Base-by-base conservation (phyloP, 257 asterid species). In the Nicotiana noctiflora region DNA sequence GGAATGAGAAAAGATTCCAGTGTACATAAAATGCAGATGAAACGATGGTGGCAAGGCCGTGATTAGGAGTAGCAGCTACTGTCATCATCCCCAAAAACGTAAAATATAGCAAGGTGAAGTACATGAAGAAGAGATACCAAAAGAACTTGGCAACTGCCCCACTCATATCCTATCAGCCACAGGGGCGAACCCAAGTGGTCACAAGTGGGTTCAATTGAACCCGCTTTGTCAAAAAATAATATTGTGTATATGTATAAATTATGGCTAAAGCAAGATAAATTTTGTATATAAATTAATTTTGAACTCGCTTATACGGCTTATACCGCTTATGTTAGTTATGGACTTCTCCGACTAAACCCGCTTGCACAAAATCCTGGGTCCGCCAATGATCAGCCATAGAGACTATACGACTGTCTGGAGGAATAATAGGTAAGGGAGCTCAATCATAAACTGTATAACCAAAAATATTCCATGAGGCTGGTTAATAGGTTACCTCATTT, bases 1-100 rank as follows among this genome's bases (percentile, higher is more conserved):
- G 84, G 84, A 31, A 63, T 44, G 68, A 76, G 84, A 82, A 77
- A 75, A 63, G 81, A 32, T 82, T 76, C 81, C 84, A 76, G 6
- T 49, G 15, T 49, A n/a, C 77, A 10, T 63, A 82, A 55, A 63
- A 82, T 80, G 68, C 40, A 75, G 81, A 60, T 18, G 84, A 62
- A 65, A 51, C 62, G 40, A 82, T 77, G 13, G 84, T 72, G 2
- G 81, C 84, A 4, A 75, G 49, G 23, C n/a, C 51, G 21, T 52
- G 77, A 44, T 76, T 82, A 13, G 81, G 84, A 62, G 81, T 82
- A 68, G 62, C 68, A 44, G 81, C 84, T 53, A 75, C 81, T 14
- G 77, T 62, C 84, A 82, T 76, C 84, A 75, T 77, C 6, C 82
- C 79, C 2, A 56, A 82, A 40, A 82, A 49, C 18, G 40, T 74